Evolutionary conservation across 371 early-diverging fungal species (phyloP).

Genomic region (Vairimorpha apis): DNA sequence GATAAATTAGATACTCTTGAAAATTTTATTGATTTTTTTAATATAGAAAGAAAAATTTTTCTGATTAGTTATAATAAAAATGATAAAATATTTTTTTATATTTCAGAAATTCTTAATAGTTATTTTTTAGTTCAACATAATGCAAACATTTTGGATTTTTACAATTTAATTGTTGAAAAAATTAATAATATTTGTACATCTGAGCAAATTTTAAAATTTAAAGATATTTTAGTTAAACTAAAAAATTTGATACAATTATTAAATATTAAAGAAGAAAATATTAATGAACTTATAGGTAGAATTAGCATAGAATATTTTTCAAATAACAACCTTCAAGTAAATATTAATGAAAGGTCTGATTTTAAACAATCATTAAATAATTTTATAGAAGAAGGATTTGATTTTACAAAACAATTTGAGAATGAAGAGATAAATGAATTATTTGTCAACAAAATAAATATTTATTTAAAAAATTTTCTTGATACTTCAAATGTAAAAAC

Average conservation of each 20-base stretch:
- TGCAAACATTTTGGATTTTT: not conserved
- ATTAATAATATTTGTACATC: not conserved
- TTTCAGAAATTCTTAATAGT: constrained; percentile 31
- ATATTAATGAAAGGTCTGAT: not conserved
- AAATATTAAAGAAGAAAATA: constrained; percentile 10
- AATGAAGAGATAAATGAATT: not conserved
- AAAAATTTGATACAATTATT: constrained; percentile 14
- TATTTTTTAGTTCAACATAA: constrained; percentile 11
- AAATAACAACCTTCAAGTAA: not conserved
- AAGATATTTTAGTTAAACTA: constrained; percentile 7
- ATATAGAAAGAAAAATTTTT: constrained; percentile 13
- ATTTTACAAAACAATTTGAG: not conserved
- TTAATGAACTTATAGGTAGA: constrained; percentile 36
- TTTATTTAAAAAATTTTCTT: not conserved
- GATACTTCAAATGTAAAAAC: not conserved
- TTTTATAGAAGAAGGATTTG: not conserved
- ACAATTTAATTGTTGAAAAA: not conserved
- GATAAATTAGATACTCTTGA: not conserved
- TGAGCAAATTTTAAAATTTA: not conserved
- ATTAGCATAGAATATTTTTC: constrained; percentile 31
- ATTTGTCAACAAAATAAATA: not conserved
- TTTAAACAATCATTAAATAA: not conserved
- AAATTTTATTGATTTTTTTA: constrained; percentile 12
- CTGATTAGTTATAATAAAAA: not conserved
- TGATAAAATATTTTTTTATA: not conserved